Evolutionary conservation across 371 early-diverging fungal genomes (phyloP), one percentile per base, ranked within the genome.

Genomic region (Dinochytrium kinnereticum): DNA sequence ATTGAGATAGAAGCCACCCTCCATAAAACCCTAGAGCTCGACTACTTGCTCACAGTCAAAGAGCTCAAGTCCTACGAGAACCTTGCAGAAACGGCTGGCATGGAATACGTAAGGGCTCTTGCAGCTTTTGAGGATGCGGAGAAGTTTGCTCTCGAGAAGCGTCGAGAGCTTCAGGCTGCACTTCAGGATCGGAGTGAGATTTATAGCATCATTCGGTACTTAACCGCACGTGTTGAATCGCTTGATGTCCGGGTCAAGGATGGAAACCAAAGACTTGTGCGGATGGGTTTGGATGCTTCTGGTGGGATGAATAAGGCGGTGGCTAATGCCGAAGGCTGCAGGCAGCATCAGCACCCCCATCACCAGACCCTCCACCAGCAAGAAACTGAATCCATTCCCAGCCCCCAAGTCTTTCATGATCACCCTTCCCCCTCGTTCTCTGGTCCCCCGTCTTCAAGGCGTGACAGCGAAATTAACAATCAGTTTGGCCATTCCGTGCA

Each of bases 1-100:
- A 28, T 51, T 26, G 73, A 76, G 70, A 73, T 76, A 24, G 76
- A 72, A 10, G 19, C 72, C 17, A 76, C 76, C 19, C 69, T 76
- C 64, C 72, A 76, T 51, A 72, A 72, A 44, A 76, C 76, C 13
- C 76, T 76, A 7, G 69, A 76, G 55, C n/a, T 76, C 13, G 76
- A 76, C 24, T 53, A 72, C 55, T 51, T 55, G 10, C 70, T 76
- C 19, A 76, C 76, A 15, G 1, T 39, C 34, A 68, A 69, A 24
- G 76, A 76, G 50, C 69, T 76, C 51, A 40, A 72, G 30, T 69
- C 69, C 26, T 76, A 76, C 37, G 70, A 76, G 57, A 67, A 64
- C 28, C 72, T 72, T 26, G 2, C n/a, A 17, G 69, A 51, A 39
- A 68, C 72, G 1, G 64, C 70, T 13, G 55, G 49, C 26, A 3